Conservation (phyloP, 1,284 basidiomycete genomes). For the Pisolithus thermaeus region DNA sequence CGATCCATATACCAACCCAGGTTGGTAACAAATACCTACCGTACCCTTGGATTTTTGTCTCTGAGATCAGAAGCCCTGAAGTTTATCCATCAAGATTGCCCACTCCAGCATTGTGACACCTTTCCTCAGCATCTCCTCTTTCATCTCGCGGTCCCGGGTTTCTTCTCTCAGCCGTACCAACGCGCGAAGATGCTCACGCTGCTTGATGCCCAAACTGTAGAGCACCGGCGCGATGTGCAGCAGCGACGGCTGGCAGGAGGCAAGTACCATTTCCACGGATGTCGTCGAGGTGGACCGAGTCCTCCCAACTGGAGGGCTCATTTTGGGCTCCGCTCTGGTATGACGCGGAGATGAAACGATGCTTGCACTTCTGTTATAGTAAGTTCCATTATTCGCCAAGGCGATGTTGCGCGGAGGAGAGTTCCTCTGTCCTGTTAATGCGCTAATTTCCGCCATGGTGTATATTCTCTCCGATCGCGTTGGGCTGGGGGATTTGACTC, state of each 20-base stretch:
- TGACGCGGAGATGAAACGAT: conserved; percentile 19
- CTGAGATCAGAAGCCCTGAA: conserved; percentile 20
- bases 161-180: conserved; percentile 53
- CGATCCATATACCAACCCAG: neutral
- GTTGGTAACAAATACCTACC: neutral
- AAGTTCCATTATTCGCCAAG: conserved; percentile 8
- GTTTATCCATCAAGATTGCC: conserved; percentile 66
- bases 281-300: conserved; percentile 29
- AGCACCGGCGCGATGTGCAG: conserved; percentile 53
- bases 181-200: conserved; percentile 54
- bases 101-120: conserved; percentile 68
- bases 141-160: conserved; percentile 60
- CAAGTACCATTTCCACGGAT: conserved; percentile 44
- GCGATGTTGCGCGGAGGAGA: conserved; percentile 18
- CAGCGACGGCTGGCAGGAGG: conserved; percentile 53
- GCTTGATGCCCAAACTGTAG: conserved; percentile 49
- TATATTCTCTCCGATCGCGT: conserved; percentile 30
- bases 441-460: conserved; percentile 28
- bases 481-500: conserved; percentile 19
- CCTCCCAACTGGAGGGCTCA: conserved; percentile 12
- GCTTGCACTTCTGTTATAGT: conserved; percentile 11
- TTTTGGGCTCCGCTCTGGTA: conserved; percentile 11
- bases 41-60: neutral
- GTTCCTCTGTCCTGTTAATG: conserved; percentile 22
- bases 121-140: conserved; percentile 55